phyloP scores from a whole-genome alignment of 768 basidiomycete species.

The Lactarius hatsudake region DNA sequence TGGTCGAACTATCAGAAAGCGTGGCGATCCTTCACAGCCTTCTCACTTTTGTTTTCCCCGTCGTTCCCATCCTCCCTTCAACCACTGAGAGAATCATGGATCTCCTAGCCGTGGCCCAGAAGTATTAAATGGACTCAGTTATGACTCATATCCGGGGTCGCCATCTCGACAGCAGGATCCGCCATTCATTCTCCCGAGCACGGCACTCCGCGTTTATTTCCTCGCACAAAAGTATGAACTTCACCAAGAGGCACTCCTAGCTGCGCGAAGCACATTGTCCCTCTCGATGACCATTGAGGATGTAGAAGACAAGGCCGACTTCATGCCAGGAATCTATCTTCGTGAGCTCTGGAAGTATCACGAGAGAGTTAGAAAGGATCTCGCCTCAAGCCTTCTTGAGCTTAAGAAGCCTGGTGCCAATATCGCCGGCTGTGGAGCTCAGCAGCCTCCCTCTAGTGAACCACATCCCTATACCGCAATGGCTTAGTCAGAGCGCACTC shows the following conservation, averaged over 20 bases:
- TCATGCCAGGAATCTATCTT: background rate
- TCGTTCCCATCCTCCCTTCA: background rate
- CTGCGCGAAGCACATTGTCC: too few relatives aligned
- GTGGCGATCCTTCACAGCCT: background rate
- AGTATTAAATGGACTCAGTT: background rate
- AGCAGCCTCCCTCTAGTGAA: too few relatives aligned
- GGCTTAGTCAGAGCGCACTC: too few relatives aligned
- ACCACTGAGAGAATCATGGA: background rate
- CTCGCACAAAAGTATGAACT: background rate
- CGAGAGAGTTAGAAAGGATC: background rate
- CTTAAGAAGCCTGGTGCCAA: background rate
- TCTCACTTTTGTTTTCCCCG: background rate
- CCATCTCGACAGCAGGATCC: background rate
- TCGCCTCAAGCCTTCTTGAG: background rate
- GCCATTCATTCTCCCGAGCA: background rate
- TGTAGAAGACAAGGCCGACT: background rate
- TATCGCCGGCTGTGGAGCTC: too few relatives aligned
- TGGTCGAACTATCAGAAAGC: background rate
- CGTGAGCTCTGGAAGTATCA: background rate
- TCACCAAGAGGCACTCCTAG: background rate
- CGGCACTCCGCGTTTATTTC: background rate
- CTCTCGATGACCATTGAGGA: too few relatives aligned
- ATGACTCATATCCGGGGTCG: background rate
- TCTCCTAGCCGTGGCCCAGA: background rate
- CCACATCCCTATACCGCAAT: too few relatives aligned